Evolutionary conservation across 2,329 filamentous ascomycete species (phyloP).

Genomic region (Colletotrichum chrysophilum): DNA sequence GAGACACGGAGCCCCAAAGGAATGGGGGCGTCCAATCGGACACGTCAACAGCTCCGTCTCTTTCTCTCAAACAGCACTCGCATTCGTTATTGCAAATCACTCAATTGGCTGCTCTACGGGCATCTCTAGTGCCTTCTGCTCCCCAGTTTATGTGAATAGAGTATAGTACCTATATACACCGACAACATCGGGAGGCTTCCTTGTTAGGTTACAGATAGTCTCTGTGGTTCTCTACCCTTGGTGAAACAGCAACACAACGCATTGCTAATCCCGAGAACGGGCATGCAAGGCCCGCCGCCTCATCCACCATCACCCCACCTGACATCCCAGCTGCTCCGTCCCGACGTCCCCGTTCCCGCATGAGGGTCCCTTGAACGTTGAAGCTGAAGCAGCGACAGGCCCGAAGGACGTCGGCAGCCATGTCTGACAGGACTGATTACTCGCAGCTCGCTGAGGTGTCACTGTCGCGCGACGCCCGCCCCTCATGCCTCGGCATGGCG

Average conservation of each 20-base stretch:
- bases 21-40: neutral
- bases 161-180: neutral
- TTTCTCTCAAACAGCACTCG: neutral
- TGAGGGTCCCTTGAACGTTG: neutral
- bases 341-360: neutral
- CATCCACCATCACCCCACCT: neutral
- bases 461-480: neutral
- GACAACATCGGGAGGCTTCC: neutral
- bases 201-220: neutral
- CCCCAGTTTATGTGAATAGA: neutral
- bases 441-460: neutral
- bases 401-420: neutral
- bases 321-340: neutral
- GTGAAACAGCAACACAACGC: neutral
- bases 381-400: neutral
- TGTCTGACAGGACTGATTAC: neutral
- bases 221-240: neutral
- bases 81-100: neutral
- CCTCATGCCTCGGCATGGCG: conserved; percentile 18
- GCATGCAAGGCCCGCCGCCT: neutral
- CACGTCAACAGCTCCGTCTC: neutral
- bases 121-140: neutral
- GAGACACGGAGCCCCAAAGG: neutral
- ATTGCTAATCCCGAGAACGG: neutral
- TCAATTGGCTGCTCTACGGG: neutral